Evolutionary conservation across 352 stramenopile species (phyloP).

Genomic region (Phytophthora sp.): DNA sequence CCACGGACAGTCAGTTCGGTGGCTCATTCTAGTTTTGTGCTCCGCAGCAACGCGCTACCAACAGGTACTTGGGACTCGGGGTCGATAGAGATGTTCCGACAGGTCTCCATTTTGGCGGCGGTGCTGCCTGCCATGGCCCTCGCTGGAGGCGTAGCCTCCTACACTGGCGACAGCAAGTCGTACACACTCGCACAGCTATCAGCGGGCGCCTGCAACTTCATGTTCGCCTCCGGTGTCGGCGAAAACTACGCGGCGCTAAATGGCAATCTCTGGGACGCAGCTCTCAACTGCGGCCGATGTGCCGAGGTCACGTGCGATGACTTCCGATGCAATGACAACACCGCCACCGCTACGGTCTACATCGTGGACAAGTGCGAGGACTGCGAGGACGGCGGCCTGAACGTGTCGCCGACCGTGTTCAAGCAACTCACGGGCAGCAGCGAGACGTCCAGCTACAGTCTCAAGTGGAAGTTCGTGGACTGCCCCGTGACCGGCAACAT

Average conservation of each 20-base stretch:
- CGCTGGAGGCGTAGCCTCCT: constrained; percentile 32
- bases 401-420: constrained; percentile 49
- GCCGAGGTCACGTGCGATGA: constrained; percentile 65
- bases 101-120: constrained; percentile 13
- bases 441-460: constrained; percentile 34
- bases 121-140: constrained; percentile 17
- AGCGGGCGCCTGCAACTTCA: constrained; percentile 67
- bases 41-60: constrained; percentile 18
- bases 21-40: constrained; percentile 22
- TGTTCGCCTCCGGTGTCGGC: constrained; percentile 41
- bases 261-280: constrained; percentile 54
- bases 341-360: constrained; percentile 45
- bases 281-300: constrained; percentile 65
- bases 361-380: constrained; percentile 71
- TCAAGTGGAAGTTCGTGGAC: constrained; percentile 56
- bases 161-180: constrained; percentile 48
- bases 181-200: constrained; percentile 49
- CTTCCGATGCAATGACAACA: constrained; percentile 42
- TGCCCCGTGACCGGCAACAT: constrained; percentile 47
- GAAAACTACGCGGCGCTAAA: constrained; percentile 73
- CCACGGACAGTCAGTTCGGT: neutral
- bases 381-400: constrained; percentile 56
- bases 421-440: constrained; percentile 47
- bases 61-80: constrained; percentile 1
- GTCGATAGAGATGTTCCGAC: constrained; percentile 12